Evolutionary conservation across 345 rosid genomes (phyloP).

Genomic region (Nephelium lappaceum): DNA sequence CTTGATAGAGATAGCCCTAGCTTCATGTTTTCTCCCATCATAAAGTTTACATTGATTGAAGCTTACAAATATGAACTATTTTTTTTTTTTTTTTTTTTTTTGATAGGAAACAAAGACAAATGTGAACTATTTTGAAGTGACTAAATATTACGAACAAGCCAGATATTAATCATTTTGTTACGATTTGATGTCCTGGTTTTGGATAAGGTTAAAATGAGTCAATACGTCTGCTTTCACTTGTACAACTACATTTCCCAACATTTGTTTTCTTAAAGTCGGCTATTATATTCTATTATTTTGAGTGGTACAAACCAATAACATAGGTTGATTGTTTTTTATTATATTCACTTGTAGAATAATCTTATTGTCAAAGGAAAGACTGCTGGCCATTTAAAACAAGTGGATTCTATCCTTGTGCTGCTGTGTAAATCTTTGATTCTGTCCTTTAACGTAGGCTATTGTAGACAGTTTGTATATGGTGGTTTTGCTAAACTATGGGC

Average conservation of each 20-base stretch:
- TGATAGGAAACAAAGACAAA: no score
- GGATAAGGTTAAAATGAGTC: not conserved
- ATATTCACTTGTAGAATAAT: not conserved
- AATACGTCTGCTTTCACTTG: not conserved
- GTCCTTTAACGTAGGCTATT: no score
- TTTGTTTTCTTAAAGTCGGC: not conserved
- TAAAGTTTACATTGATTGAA: not conserved
- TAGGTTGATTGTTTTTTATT: slow-evolving; percentile 2
- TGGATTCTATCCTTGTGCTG: no score
- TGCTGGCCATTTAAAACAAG: no score
- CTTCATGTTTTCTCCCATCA: not conserved
- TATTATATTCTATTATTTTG: not conserved
- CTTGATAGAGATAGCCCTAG: not conserved
- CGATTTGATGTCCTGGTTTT: not conserved
- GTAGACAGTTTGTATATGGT: no score
- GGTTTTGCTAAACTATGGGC: no score
- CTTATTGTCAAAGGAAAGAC: not conserved
- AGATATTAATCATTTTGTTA: not conserved
- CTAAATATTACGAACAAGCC: no score
- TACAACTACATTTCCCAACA: not conserved
- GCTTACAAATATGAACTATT: not conserved
- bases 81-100: no score
- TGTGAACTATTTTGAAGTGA: not conserved
- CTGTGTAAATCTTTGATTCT: no score
- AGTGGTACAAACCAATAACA: not conserved